Evolutionary conservation across 495 filamentous ascomycete species (phyloP).

Genomic region (Amorphotheca resinae): DNA sequence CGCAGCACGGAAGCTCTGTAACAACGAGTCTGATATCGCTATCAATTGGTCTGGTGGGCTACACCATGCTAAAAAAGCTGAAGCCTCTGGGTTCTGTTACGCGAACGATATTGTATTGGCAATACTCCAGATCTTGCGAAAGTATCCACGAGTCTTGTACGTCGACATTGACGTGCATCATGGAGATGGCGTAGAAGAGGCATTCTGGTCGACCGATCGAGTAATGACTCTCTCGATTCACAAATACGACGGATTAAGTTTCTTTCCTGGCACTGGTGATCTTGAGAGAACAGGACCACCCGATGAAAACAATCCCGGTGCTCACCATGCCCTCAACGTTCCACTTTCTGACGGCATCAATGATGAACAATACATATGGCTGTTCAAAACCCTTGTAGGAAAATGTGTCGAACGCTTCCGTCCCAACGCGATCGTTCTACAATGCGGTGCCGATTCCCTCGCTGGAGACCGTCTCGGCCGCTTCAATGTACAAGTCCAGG

Average conservation of each 20-base stretch:
- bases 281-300: slow-evolving; percentile 81
- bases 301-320: slow-evolving; percentile 76
- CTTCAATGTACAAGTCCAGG: slow-evolving; percentile 92
- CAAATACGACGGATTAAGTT: slow-evolving; percentile 80
- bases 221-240: slow-evolving; percentile 96
- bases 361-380: slow-evolving; percentile 73
- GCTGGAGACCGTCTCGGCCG: slow-evolving; percentile 86
- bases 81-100: slow-evolving; percentile 95
- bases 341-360: slow-evolving; percentile 92
- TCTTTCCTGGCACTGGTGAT: slow-evolving; percentile 92
- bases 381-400: slow-evolving; percentile 73
- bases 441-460: slow-evolving; percentile 92
- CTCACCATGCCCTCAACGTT: slow-evolving; percentile 93
- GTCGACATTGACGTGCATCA: slow-evolving; percentile 98
- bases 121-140: slow-evolving; percentile 76
- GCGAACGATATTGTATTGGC: slow-evolving; percentile 97
- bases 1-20: slow-evolving; percentile 79
- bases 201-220: slow-evolving; percentile 91
- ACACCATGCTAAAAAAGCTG: slow-evolving; percentile 93
- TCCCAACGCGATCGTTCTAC: slow-evolving; percentile 81
- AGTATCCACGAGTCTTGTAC: slow-evolving; percentile 87
- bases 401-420: slow-evolving; percentile 62
- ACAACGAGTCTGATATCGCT: slow-evolving; percentile 81
- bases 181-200: slow-evolving; percentile 93
- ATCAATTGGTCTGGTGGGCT: slow-evolving; percentile 98